Conservation (phyloP, 1,139 yeast species). For the Candida freyschussii region DNA sequence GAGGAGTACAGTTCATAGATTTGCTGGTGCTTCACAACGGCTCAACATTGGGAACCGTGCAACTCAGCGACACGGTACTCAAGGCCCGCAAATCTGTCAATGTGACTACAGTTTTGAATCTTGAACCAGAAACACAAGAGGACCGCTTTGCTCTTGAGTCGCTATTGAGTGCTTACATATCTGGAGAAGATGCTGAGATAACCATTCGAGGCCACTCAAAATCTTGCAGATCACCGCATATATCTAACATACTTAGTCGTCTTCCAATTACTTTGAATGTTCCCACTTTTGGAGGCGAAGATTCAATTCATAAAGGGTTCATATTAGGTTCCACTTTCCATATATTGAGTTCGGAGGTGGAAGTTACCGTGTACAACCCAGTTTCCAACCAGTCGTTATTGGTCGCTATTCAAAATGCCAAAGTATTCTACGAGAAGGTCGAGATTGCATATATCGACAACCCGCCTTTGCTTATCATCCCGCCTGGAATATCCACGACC, state of each 20-base stretch:
- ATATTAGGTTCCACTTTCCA: constrained; percentile 46
- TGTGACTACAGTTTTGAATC: constrained; percentile 15
- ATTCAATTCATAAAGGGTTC: constrained; percentile 25
- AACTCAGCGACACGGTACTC: constrained; percentile 27
- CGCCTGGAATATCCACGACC: constrained; percentile 48
- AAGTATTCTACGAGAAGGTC: constrained; percentile 42
- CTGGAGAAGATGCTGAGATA: constrained; percentile 27
- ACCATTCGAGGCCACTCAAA: constrained; percentile 21
- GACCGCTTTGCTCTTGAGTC: constrained; percentile 21
- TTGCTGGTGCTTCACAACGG: constrained; percentile 10
- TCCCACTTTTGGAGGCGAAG: constrained; percentile 17
- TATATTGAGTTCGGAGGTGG: constrained; percentile 46
- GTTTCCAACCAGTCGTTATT: constrained; percentile 38
- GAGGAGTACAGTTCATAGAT: constrained; percentile 24
- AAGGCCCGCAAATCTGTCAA: constrained; percentile 22
- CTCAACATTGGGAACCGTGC: constrained; percentile 27
- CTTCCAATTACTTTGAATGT: constrained; percentile 21
- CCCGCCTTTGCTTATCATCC: constrained; percentile 35
- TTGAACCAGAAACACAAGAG: constrained; percentile 9
- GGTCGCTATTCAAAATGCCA: constrained; percentile 39
- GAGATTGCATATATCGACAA: constrained; percentile 41
- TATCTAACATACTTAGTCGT: constrained; percentile 22
- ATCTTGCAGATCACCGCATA: constrained; percentile 14
- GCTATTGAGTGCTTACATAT: constrained; percentile 29
- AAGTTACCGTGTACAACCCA: constrained; percentile 49